phyloP scores from a whole-genome alignment of 2,329 filamentous ascomycete species.

The Gliomastix tumulicola region DNA sequence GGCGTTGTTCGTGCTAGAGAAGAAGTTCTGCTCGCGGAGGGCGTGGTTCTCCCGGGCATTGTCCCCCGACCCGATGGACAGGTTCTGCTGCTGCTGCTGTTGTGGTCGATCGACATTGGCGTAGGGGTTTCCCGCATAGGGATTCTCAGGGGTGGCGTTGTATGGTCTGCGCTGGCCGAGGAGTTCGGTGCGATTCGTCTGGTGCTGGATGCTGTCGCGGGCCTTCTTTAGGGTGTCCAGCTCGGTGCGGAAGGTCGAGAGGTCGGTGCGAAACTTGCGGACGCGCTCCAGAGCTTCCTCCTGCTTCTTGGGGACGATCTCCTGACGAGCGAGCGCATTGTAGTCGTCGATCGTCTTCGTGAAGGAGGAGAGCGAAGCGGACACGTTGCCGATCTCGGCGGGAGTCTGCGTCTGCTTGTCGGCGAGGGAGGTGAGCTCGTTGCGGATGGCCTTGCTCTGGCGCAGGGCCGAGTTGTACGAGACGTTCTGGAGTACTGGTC shows the following conservation, averaged over 20 bases:
- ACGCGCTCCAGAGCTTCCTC: slow-evolving; percentile 83
- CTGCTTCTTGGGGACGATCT: slow-evolving; percentile 85
- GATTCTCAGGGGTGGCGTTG: slow-evolving; percentile 74
- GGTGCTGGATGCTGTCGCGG: slow-evolving; percentile 65
- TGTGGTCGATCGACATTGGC: slow-evolving; percentile 40
- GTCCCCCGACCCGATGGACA: slow-evolving; percentile 48
- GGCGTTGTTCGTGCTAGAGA: slow-evolving; percentile 71
- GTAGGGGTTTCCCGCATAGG: slow-evolving; percentile 54
- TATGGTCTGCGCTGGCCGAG: slow-evolving; percentile 74
- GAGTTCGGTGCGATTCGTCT: slow-evolving; percentile 67
- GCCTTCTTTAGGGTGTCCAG: slow-evolving; percentile 72
- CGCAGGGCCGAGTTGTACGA: slow-evolving; percentile 81
- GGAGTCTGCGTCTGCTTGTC: slow-evolving; percentile 56
- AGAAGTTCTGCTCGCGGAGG: slow-evolving; percentile 83
- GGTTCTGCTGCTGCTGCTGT: slow-evolving; percentile 15
- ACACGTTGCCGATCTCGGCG: slow-evolving; percentile 57
- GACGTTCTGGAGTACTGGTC: slow-evolving; percentile 53
- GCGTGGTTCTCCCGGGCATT: slow-evolving; percentile 73
- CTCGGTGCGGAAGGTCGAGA: slow-evolving; percentile 70
- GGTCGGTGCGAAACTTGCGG: slow-evolving; percentile 76
- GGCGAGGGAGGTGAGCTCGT: slow-evolving; percentile 66
- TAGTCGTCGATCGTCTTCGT: slow-evolving; percentile 92
- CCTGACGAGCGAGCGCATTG: slow-evolving; percentile 73
- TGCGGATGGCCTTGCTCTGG: slow-evolving; percentile 73
- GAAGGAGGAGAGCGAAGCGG: slow-evolving; percentile 73